Conservation (phyloP, 73 alveolate species). For the Durusdinium trenchii region DNA sequence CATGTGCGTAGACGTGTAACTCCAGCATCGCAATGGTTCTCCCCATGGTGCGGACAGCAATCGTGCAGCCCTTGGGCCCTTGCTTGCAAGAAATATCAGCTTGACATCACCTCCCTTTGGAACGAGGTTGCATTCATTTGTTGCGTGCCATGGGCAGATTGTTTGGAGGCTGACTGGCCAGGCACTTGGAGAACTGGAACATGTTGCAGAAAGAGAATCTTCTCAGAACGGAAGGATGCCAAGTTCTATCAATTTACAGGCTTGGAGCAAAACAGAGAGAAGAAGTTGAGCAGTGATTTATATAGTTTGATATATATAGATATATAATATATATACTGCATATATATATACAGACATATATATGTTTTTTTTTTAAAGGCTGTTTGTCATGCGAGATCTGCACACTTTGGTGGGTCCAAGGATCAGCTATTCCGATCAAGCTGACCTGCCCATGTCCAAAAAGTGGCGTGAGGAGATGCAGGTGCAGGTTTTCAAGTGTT, state of each 20-base stretch:
- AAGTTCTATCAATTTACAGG: too few species aligned
- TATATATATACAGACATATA: too few species aligned
- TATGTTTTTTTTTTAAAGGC: too few species aligned
- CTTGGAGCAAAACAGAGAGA: too few species aligned
- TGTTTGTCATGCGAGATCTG: background rate
- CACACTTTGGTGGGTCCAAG: background rate
- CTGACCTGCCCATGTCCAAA: conserved; percentile 85
- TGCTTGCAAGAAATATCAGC: background rate
- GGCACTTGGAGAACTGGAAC: background rate
- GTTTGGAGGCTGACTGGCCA: conserved; percentile 51
- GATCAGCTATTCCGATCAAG: conserved; percentile 84
- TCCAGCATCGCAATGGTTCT: background rate
- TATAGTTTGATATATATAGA: too few species aligned
- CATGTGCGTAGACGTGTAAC: too few species aligned
- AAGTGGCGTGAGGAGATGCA: conserved; percentile 89
- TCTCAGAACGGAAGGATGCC: too few species aligned
- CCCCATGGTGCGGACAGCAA: background rate
- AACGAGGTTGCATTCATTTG: background rate
- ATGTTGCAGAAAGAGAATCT: too few species aligned
- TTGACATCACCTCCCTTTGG: background rate
- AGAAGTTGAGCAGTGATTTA: too few species aligned
- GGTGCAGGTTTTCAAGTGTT: too few species aligned
- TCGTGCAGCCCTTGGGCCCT: background rate
- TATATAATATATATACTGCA: too few species aligned
- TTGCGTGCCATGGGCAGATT: background rate